A percentile compares a stretch with the other conserved stretches of the same genome.
Conservation (phyloP, 1,284 basidiomycete genomes). For the Microbotryum saponariae region DNA sequence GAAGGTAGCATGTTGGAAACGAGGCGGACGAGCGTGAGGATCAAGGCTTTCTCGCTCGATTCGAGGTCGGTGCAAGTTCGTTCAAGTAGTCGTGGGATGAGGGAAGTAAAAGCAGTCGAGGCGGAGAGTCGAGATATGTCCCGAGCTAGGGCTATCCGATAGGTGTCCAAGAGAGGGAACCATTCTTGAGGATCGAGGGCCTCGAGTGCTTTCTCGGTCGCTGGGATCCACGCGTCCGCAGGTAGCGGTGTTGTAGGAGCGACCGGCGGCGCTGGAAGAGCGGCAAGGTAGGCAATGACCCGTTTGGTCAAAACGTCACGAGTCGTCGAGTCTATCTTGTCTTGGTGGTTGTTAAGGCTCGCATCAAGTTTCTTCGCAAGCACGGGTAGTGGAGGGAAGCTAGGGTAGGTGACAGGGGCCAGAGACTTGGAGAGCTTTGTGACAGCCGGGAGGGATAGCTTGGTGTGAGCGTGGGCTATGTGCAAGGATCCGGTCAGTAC, state of each 20-base stretch:
- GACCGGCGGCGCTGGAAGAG: constrained; percentile 17
- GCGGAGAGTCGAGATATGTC: constrained; percentile 12
- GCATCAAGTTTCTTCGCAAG: constrained; percentile 24
- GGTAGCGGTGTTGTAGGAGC: constrained; percentile 3
- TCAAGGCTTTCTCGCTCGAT: constrained; percentile 12
- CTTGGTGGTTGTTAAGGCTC: background rate
- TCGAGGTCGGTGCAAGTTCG: constrained; percentile 5
- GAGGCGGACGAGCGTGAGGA: constrained; percentile 33
- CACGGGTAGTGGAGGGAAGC: constrained; percentile 26
- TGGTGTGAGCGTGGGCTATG: constrained; percentile 32
- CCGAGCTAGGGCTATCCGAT: constrained; percentile 32
- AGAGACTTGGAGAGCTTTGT: constrained; percentile 13
- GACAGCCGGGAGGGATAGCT: constrained; percentile 27
- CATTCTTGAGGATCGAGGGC: constrained; percentile 8
- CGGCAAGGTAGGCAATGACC: constrained; percentile 18
- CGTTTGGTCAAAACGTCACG: constrained; percentile 4
- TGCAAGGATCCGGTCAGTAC: background rate
- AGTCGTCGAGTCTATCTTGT: background rate
- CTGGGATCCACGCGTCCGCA: constrained; percentile 3
- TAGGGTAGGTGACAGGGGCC: constrained; percentile 27
- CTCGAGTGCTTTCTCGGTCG: constrained; percentile 14
- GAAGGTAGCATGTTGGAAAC: constrained; percentile 30
- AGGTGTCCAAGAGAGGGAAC: constrained; percentile 36
- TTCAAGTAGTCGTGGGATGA: constrained; percentile 11
- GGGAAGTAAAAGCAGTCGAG: constrained; percentile 10